Percentiles rank a stretch among this genome's conserved stretches.
Evolutionary conservation across 2,329 filamentous ascomycete species (phyloP).

Genomic region (Seiridium cupressi): DNA sequence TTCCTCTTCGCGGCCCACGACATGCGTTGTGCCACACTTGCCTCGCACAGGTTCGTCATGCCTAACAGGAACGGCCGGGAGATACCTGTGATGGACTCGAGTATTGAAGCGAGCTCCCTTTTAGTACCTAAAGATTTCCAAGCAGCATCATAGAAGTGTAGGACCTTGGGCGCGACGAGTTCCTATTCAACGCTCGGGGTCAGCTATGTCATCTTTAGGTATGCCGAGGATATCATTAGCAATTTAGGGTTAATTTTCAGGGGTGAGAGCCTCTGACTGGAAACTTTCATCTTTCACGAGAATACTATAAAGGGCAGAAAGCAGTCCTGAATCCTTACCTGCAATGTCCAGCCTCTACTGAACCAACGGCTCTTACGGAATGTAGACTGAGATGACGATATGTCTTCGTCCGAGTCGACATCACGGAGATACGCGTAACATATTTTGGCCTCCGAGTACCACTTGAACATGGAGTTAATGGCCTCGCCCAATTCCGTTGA

Average conservation of each 20-base stretch:
- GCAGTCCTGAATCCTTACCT: not conserved
- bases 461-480: not conserved
- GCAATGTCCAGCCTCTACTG: conserved; percentile 6
- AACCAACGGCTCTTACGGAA: not conserved
- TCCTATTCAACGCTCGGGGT: not conserved
- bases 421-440: not conserved
- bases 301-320: too few relatives aligned
- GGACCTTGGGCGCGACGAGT: not conserved
- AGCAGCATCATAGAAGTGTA: not conserved
- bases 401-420: not conserved
- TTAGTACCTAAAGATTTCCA: not conserved
- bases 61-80: not conserved
- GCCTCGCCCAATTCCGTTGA: not conserved
- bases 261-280: too few relatives aligned
- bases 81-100: not conserved
- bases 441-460: not conserved
- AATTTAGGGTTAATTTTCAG: too few relatives aligned
- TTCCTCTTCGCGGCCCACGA: conserved; percentile 25
- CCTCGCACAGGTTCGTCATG: too few relatives aligned
- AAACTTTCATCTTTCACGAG: too few relatives aligned
- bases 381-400: not conserved
- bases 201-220: too few relatives aligned
- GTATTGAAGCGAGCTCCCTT: not conserved
- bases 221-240: too few relatives aligned
- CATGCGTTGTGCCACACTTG: not conserved